Percentiles rank a stretch among this genome's conserved stretches.
These are phyloP conservation scores for Amanita muscaria DNA, from an alignment of 768 basidiomycete genomes.

Conservation along the genomic window DNA sequence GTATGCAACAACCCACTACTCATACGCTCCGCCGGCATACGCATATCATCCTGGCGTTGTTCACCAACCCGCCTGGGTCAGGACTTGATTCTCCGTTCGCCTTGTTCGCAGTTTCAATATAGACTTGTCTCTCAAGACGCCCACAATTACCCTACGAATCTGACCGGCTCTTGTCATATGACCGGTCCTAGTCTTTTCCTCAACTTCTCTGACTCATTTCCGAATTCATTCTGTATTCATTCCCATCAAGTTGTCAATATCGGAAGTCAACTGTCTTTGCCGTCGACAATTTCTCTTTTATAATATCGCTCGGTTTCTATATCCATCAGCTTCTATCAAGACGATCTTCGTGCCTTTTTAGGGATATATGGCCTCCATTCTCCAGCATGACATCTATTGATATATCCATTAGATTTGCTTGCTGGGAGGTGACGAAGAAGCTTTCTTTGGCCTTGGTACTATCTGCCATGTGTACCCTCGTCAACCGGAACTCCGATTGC, in stretches of 20 bases:
- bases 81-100: conserved; percentile 26
- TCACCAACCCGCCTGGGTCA: conserved; percentile 28
- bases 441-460: background rate
- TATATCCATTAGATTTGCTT: conserved; percentile 4
- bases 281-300: conserved; percentile 6
- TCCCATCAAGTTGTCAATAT: conserved; percentile 7
- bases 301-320: background rate
- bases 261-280: conserved; percentile 3
- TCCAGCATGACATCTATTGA: conserved; percentile 8
- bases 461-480: background rate
- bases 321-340: background rate
- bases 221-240: conserved; percentile 4
- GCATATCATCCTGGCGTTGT: conserved; percentile 3
- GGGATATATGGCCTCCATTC: conserved; percentile 9
- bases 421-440: background rate
- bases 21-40: conserved; percentile 28
- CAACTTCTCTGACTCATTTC: background rate
- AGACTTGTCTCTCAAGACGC: conserved; percentile 7
- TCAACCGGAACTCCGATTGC: conserved; percentile 1
- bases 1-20: conserved; percentile 34
- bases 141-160: conserved; percentile 17
- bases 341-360: background rate
- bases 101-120: conserved; percentile 3
- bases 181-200: conserved; percentile 4
- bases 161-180: conserved; percentile 1